Base-by-base conservation (phyloP, 495 filamentous ascomycete species). In the Hypomontagnella monticulosa region DNA sequence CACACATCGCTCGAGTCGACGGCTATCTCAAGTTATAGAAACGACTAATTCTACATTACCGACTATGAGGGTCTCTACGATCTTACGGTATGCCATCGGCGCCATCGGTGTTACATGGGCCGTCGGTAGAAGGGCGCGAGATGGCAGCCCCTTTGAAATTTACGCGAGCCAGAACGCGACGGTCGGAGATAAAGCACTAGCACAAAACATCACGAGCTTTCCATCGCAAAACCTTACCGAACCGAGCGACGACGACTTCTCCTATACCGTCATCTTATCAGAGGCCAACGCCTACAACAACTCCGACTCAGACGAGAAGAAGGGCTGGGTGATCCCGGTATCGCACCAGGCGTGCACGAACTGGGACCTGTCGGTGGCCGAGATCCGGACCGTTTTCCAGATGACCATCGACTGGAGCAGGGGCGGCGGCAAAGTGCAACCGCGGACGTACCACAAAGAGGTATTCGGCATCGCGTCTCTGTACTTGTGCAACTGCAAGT, bases 401-500 rank as follows among this genome's bases (percentile, higher is more conserved):
- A 4, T 2, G 4, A 16, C 49, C 38, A 11, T 62, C 18, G 9
- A 15, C 8, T 62, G 58, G 64, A 38, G 23, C 52, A 3, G 16
- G 10, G 3, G 2, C 3, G 48, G 55, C 20, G 12, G 7, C 7
- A 10, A 2, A 34, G 32, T 63, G 0, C 0, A 6, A 0, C 4
- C 1, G n/a, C 44, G 34, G 23, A 15, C 1, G 12, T 0, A 48
- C 14, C 52, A 57, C 44, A 16, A 34, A n/a, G 57, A 46, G n/a
- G 3, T 23, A 4, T 4, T 12, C 20, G 52, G 14, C 0, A 0
- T n/a, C 1, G 47, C 34, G 10, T 30, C 14, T 15, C 8, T 27
- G 0, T 69, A 76, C 68, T 34, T 91, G 82, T 79, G 88, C 86
- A 14, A 89, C 87, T 73, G 65, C 50, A 66, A 70, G 58, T 36